phyloP scores from a whole-genome alignment of 2,329 filamentous ascomycete genomes.

The Microsporum canis region DNA sequence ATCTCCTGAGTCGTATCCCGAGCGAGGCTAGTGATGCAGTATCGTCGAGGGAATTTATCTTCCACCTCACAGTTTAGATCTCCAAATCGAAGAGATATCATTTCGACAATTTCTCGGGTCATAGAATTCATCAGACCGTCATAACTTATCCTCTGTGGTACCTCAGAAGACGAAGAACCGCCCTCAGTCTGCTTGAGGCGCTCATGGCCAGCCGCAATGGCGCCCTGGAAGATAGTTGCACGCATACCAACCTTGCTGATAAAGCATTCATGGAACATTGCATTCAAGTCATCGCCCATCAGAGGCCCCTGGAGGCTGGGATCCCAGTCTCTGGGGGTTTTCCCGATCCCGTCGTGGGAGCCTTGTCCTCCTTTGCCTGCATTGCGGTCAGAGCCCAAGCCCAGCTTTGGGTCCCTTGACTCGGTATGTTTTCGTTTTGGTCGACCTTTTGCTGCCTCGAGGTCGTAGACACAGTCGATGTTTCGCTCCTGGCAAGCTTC shows the following conservation, averaged over 20 bases:
- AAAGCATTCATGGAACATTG: constrained; percentile 8
- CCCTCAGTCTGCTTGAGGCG: constrained; percentile 3
- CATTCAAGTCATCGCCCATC: constrained; percentile 8
- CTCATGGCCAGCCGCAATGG: constrained; percentile 7
- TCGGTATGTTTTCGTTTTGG: constrained; percentile 9
- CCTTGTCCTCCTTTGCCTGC: constrained; percentile 1
- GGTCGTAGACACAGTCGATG: constrained; percentile 10
- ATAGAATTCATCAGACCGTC: constrained; percentile 9
- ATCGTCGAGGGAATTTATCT: constrained; percentile 8
- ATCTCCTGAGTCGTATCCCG: constrained; percentile 6
- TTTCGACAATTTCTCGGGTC: constrained; percentile 9
- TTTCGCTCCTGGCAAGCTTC: constrained; percentile 10
- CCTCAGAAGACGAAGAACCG: background rate
- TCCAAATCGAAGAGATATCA: constrained; percentile 10
- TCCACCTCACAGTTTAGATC: constrained; percentile 7
- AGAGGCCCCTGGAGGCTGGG: constrained; percentile 4
- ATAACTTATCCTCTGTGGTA: constrained; percentile 8
- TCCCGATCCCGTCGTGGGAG: background rate
- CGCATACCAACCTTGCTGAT: constrained; percentile 4
- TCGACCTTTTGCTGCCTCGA: constrained; percentile 9
- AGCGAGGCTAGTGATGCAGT: constrained; percentile 9
- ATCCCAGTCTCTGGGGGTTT: background rate
- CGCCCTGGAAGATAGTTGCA: constrained; percentile 7
- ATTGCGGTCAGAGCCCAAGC: background rate
- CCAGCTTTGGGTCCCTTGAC: constrained; percentile 1